A percentile compares a stretch with the other conserved stretches of the same genome.
Conservation (phyloP, 352 stramenopile species). For the Globisporangium apiculatum region DNA sequence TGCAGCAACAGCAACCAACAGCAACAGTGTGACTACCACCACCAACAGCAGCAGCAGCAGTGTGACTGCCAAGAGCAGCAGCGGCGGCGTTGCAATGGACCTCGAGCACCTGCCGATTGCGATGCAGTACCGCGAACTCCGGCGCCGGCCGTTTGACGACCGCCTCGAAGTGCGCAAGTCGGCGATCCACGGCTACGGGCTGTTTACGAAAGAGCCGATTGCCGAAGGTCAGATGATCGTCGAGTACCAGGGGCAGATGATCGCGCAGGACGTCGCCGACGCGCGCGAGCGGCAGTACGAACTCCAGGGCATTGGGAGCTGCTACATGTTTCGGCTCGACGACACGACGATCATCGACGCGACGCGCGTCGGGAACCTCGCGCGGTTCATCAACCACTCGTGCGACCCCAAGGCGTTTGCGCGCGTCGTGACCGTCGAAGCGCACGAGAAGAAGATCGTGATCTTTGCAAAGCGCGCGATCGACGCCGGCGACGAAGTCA, state of each 20-base stretch:
- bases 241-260: conserved; percentile 94
- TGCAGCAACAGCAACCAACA: conserved; percentile 5
- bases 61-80: conserved; percentile 10
- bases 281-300: conserved; percentile 93
- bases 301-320: conserved; percentile 89
- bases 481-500: conserved; percentile 90
- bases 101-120: conserved; percentile 76
- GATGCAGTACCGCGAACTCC: conserved; percentile 91
- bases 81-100: conserved; percentile 53
- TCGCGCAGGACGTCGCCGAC: conserved; percentile 89
- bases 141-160: conserved; percentile 84
- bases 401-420: conserved; percentile 93
- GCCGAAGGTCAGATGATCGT: conserved; percentile 94
- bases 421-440: conserved; percentile 81
- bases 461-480: conserved; percentile 93
- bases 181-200: conserved; percentile 94
- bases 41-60: conserved; percentile 11
- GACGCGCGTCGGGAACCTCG: conserved; percentile 89
- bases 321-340: conserved; percentile 98
- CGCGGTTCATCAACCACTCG: conserved; percentile 96
- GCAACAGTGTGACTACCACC: neutral
- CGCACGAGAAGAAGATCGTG: conserved; percentile 93
- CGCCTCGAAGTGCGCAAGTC: conserved; percentile 90
- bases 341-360: conserved; percentile 93
- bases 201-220: conserved; percentile 93